A percentile compares a stretch with the other conserved stretches of the same genome.
Conservation (phyloP, 192 early-diverging fungal species). For the Backusella circina region DNA sequence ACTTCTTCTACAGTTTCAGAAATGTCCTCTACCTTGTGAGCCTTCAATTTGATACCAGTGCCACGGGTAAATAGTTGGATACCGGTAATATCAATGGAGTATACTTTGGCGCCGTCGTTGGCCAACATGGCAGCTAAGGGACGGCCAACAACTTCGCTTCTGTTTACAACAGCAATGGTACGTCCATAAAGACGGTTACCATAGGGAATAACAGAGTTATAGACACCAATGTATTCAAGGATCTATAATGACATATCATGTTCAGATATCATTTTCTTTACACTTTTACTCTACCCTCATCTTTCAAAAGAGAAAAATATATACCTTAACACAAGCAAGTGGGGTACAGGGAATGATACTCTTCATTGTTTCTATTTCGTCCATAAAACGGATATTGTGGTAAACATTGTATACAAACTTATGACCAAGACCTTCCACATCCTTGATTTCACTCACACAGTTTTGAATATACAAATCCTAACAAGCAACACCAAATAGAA, state of each 20-base stretch:
- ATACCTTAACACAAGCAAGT: slow-evolving; percentile 91
- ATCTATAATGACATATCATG: slow-evolving; percentile 41
- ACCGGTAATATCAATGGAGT: slow-evolving; percentile 90
- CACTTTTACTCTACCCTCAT: background rate
- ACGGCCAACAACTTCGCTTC: slow-evolving; percentile 95
- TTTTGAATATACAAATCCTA: slow-evolving; percentile 93
- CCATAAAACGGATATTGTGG: slow-evolving; percentile 78
- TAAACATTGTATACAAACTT: slow-evolving; percentile 96
- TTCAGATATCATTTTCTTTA: background rate
- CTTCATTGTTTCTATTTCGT: slow-evolving; percentile 78
- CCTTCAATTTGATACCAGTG: slow-evolving; percentile 53
- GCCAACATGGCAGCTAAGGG: slow-evolving; percentile 95
- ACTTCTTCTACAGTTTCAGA: slow-evolving; percentile 72
- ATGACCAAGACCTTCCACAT: slow-evolving; percentile 96
- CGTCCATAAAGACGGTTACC: slow-evolving; percentile 95
- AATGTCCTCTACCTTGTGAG: slow-evolving; percentile 74
- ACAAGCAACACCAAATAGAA: background rate
- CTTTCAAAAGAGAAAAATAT: background rate
- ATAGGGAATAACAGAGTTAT: slow-evolving; percentile 82
- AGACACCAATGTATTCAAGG: slow-evolving; percentile 93
- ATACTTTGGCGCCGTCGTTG: slow-evolving; percentile 98
- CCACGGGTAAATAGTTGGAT: slow-evolving; percentile 79
- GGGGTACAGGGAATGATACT: slow-evolving; percentile 99
- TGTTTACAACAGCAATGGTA: slow-evolving; percentile 91
- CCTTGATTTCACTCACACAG: slow-evolving; percentile 83